Evolutionary conservation across 768 basidiomycete species (phyloP), one percentile per base, ranked within the genome.

Genomic region (Lactarius sanguifluus): DNA sequence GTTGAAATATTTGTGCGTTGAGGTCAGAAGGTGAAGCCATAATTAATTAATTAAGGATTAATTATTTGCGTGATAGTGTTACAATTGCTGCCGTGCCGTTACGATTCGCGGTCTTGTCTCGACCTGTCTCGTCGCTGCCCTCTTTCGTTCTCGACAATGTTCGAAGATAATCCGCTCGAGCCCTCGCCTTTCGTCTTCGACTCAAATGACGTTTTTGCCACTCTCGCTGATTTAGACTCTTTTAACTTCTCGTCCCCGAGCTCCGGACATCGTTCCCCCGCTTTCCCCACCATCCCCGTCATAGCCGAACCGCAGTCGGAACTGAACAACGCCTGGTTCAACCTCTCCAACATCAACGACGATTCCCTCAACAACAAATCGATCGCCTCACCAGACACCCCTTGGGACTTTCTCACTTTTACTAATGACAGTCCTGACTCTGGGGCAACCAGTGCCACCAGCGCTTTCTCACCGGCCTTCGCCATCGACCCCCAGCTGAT

Each of bases 401-500:
- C 76, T 38, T 75, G 72, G 73, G 78, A 81, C 73, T 82, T 84
- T 69, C 73, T 83, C 68, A 73, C 77, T 34, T 74, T 75, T 62
- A 65, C 73, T 62, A 69, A 70, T 55, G 72, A 71, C 62, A 77
- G 76, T 65, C 76, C 76, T 25, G 74, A 73, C 30, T 66, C 71
- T 38, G 63, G 59, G 10, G 18, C 59, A 20, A 54, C 69, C 32
- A 69, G 69, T 2, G 56, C 71, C 10, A 63, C 69, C 13, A 38
- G 61, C 15, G 69, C 63, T 20, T 69, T 70, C 36, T 77, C 77
- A 0, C 76, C 77, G 12, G 58, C 77, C 54, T 79, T 81, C 43
- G 77, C 80, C 56, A 92, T 93, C 73, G 89, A 93, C 74, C 91
- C 91, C 0, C 88, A 89, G 74, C 85, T 92, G 62, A 87, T 92